Percentiles rank a stretch among this genome's conserved stretches.
Conservation (phyloP, 2,329 filamentous ascomycete genomes). For the Diaporthe eres region DNA sequence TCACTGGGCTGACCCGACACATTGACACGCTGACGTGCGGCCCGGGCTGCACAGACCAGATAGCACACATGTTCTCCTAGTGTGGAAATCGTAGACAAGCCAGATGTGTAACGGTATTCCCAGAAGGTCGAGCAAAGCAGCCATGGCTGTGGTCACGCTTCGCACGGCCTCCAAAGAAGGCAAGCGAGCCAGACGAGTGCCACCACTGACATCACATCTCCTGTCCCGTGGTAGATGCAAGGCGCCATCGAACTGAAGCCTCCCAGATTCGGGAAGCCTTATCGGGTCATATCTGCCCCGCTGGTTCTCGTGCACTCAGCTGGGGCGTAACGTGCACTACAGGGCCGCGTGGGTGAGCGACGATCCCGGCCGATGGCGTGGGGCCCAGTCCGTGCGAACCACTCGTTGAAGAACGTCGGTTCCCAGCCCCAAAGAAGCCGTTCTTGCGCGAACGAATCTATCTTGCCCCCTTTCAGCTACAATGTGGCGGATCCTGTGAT, state of each 20-base stretch:
- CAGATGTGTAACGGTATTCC: background rate
- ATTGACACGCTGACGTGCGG: background rate
- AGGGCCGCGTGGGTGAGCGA: background rate
- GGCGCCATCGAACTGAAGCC: background rate
- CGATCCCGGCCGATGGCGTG: background rate
- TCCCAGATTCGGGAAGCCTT: too few relatives aligned
- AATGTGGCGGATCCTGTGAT: background rate
- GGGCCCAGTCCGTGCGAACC: constrained; percentile 2
- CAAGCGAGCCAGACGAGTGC: background rate
- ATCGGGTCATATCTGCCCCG: background rate
- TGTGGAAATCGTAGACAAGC: background rate
- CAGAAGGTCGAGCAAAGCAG: background rate
- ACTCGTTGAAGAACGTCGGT: background rate
- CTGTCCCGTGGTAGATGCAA: background rate
- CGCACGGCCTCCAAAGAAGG: too few relatives aligned
- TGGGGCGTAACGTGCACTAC: background rate
- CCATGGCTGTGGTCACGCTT: background rate
- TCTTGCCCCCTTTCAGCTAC: too few relatives aligned
- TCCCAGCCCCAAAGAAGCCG: background rate
- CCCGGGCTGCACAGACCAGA: background rate
- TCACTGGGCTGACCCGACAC: background rate
- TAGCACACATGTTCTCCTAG: background rate
- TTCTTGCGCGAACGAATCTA: background rate
- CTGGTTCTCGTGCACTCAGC: background rate
- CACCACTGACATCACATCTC: background rate